Base-by-base conservation (phyloP, 1,284 basidiomycete species). In the Amanita bisporigera region DNA sequence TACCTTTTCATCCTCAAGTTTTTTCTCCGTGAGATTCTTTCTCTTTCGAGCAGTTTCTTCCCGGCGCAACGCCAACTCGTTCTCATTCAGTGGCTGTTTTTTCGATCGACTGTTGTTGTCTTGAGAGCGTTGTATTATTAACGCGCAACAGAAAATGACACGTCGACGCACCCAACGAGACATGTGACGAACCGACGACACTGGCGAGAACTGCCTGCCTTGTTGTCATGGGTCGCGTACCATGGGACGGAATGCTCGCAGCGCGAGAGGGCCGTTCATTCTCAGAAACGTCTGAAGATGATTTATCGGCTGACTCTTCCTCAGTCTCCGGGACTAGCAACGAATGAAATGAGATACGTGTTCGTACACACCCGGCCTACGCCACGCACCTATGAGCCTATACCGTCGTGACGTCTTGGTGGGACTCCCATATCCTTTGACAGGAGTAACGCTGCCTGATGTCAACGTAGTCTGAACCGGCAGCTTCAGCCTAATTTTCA, bases 1-100 rank as follows among this genome's bases (percentile, higher is more conserved):
- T 67, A 90, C 94, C 87, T 97, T 97, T 78, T 97, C 95, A 73
- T 97, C 95, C 76, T 97, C 94, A 24, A 96, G 83, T 78, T 93
- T 94, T 84, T 96, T 96, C 79, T 96, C 95, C 21, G 88, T 90
- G 68, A 96, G 83, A 72, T 96, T 93, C 74, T 90, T 93, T 55
- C 95, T 85, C 76, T 95, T 93, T 38, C 95, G 84, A 0, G 95
- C 94, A 0, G 90, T 94, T 80, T 97, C 95, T 76, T 95, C 94
- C 36, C 93, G 85, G 59, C 91, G 87, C 19, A 96, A 83, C 0
- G 92, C 90, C 2, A 95, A 83, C 78, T 97, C 95, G 0, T 90
- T 88, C 72, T 95, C 94, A 19, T 94, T 96, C 6, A 95, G 83
- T 14, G 89, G 85, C 72, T 92, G 90, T 79, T 95, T 95, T 76